A percentile compares a stretch with the other conserved stretches of the same genome.
These are phyloP conservation scores for Neonectria neomacrospora DNA, from an alignment of 2,329 filamentous ascomycete genomes.

Conservation along the genomic window DNA sequence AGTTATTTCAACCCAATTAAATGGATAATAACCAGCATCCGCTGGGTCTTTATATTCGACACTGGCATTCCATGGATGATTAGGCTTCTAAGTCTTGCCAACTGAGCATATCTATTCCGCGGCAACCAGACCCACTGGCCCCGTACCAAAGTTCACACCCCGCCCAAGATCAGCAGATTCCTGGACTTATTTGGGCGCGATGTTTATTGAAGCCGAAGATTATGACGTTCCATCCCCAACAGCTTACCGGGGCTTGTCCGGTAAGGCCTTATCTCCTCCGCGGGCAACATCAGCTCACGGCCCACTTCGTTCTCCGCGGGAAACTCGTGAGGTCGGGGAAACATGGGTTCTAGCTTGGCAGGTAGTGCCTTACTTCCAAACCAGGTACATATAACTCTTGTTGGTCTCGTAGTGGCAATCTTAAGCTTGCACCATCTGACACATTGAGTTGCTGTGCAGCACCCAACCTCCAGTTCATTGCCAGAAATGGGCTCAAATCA, in stretches of 20 bases:
- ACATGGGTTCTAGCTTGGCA: background rate
- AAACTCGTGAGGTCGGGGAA: background rate
- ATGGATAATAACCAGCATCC: background rate
- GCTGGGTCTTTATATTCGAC: background rate
- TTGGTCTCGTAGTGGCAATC: background rate
- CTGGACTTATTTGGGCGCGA: background rate
- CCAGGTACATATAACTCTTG: background rate
- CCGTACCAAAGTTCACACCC: background rate
- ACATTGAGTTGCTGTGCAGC: background rate
- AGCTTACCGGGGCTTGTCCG: background rate
- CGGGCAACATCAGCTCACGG: slow-evolving; percentile 3
- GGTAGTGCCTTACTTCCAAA: background rate
- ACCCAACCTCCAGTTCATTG: background rate
- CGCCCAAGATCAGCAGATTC: background rate
- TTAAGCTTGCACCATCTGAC: background rate
- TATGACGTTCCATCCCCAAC: background rate
- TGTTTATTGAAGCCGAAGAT: background rate
- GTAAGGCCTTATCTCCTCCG: background rate
- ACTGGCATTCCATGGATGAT: background rate
- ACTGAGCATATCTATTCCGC: slow-evolving; percentile 3
- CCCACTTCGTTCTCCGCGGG: slow-evolving; percentile 2
- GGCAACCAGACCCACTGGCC: background rate
- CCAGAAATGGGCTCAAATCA: background rate
- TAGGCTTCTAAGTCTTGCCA: background rate
- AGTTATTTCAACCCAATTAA: background rate